Evolutionary conservation across 805 yeast genomes (phyloP), one percentile per base, ranked within the genome.

Genomic region (Metschnikowia sp.): DNA sequence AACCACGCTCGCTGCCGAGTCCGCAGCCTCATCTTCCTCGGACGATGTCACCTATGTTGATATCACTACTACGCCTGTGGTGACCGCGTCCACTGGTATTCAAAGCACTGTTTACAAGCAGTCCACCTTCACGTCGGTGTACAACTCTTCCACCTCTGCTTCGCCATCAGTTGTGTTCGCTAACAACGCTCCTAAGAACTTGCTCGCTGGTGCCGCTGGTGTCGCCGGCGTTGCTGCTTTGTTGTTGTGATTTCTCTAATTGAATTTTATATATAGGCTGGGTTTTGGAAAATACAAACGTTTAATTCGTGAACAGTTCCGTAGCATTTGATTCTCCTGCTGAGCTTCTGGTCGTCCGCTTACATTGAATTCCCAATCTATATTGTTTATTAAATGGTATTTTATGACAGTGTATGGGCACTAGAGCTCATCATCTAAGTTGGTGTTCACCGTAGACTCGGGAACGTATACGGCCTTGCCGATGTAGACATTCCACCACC

Each of bases 401-500:
- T 22, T 22, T 22, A 6, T 22, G 22, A 22, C 22, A 22, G 22
- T 6, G 22, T 22, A 22, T 22, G 22, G 22, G 6, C 22, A 22
- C 22, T 45, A 55, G 45, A 55, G 56, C 42, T 55, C 59, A 38
- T 55, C 59, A 19, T 47, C 40, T 10, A 44, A 32, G 13, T 26
- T 36, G 15, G 47, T 42, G 38, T 49, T 40, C 34, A 40, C 37
- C 36, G 48, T 22, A 13, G 55, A 40, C 34, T 47, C 42, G 4
- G 59, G 59, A 19, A 55, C 58, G 35, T 56, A 56, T 19, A 52
- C 44, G 7, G 56, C 45, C 37, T 75, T 76, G n/a, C 96, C 96
- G 47, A 88, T 75, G 60, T 88, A 86, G 33, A 62, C 63, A 59
- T 85, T 83, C 97, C 97, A 92, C 63, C 78, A 74, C 35, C 73